A percentile compares a stretch with the other conserved stretches of the same genome.
Evolutionary conservation across 805 yeast genomes (phyloP).

Genomic region (Hagleromyces aurorensis): DNA sequence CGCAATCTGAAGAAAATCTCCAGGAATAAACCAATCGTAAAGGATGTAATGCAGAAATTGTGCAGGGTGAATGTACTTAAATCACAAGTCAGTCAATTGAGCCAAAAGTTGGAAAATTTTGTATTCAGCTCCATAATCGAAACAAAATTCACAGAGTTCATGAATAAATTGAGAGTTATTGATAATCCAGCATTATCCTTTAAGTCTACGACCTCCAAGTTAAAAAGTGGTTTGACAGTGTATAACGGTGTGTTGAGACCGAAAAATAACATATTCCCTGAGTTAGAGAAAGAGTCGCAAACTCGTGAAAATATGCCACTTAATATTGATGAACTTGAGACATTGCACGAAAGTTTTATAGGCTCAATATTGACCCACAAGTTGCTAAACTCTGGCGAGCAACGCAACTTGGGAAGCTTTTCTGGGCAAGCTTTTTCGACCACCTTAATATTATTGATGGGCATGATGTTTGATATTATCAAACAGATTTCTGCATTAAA

Average conservation of each 20-base stretch:
- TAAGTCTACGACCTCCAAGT: constrained; percentile 28
- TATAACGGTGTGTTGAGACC: constrained; percentile 30
- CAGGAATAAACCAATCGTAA: constrained; percentile 20
- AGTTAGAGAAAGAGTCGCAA: constrained; percentile 9
- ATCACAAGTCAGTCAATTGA: constrained; percentile 30
- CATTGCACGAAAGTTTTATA: constrained; percentile 31
- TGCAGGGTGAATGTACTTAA: constrained; percentile 27
- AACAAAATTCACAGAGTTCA: constrained; percentile 24
- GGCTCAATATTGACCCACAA: constrained; percentile 20
- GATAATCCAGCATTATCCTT: too few species aligned
- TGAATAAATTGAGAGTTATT: constrained; percentile 23
- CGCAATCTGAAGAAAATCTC: constrained; percentile 22
- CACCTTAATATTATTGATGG: constrained; percentile 35
- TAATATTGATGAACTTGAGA: constrained; percentile 44
- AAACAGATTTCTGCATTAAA: constrained; percentile 33
- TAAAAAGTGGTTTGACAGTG: constrained; percentile 21
- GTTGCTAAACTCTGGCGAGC: constrained; percentile 16
- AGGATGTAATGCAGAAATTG: constrained; percentile 24
- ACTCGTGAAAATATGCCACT: constrained; percentile 4
- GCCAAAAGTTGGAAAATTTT: constrained; percentile 27
- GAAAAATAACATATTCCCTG: constrained; percentile 13
- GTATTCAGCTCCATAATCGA: constrained; percentile 30
- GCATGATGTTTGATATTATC: constrained; percentile 34
- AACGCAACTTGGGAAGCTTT: constrained; percentile 28
- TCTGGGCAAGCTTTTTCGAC: constrained; percentile 37